Base-by-base conservation (phyloP, 2,329 filamentous ascomycete species). In the Botrytis aclada region DNA sequence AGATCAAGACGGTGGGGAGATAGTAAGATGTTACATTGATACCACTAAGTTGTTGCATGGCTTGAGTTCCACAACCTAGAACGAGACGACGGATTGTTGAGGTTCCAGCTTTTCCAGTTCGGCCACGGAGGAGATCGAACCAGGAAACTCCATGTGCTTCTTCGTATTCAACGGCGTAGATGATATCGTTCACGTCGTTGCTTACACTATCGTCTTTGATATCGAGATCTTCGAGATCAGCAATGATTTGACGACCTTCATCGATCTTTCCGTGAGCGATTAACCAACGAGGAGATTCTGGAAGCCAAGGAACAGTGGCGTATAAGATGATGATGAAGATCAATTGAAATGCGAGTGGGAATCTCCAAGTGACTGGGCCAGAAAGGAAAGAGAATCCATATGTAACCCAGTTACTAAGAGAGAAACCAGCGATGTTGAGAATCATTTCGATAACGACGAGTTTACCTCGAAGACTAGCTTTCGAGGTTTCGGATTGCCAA, bases 21-120 rank as follows among this genome's bases (percentile, higher is more conserved):
- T 84, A 84, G 76, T 84, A 84, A 0, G 83, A 84, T 74, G 84
- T 84, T 0, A 84, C 77, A 70, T 84, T 84, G 69, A 84, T 84
- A 2, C 79, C 83, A 5, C 78, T 80, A 18, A 84, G 81, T 75
- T 89, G 87, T 75, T 89, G 86, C 80, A 87, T 84, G 22, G 86
- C 82, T 76, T 72, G 91, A 45, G 93, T 85, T 29, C 90, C 90
- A 60, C 88, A 91, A 78, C 91, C 91, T 65, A 93, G 86, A 74
- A 93, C 89, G 34, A 90, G 90, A 77, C 90, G 89, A 79, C 91
- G 90, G 70, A 93, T 81, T 86, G 90, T 67, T 22, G 41, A 54
- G 5, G 69, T 71, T 37, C 69, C 69, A 2, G 58, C 37, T 41
- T 67, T 63, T 22, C 70, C 62, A 1, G 62, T 67, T 47, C 54